A percentile compares a stretch with the other conserved stretches of the same genome.
These are phyloP conservation scores for Citrus sp. DNA, from an alignment of 345 rosid genomes.

Conservation along the genomic window DNA sequence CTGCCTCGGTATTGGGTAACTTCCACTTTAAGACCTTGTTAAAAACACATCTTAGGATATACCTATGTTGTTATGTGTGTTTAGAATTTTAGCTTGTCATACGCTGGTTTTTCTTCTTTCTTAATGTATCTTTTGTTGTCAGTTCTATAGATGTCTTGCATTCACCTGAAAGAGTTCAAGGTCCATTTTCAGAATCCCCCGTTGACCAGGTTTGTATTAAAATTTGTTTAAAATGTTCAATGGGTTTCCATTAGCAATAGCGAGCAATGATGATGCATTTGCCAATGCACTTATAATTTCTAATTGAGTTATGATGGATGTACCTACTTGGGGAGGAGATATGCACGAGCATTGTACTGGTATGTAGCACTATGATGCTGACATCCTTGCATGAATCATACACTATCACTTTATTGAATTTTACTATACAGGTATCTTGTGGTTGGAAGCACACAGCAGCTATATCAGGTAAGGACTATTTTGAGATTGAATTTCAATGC, in stretches of 20 bases:
- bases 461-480: constrained; percentile 60
- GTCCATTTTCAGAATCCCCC: constrained; percentile 58
- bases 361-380: not conserved
- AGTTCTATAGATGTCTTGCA: constrained; percentile 60
- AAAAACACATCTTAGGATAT: not conserved
- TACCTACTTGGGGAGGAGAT: not conserved
- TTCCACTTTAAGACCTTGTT: constrained; percentile 12
- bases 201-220: constrained; percentile 48
- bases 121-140: constrained; percentile 17
- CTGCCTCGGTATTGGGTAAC: constrained; percentile 88
- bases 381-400: not conserved
- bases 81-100: constrained; percentile 6
- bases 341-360: not conserved
- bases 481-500: not conserved
- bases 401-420: not conserved
- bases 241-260: not conserved
- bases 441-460: constrained; percentile 99
- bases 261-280: not conserved
- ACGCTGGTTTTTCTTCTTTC: not conserved
- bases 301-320: not conserved
- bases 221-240: not conserved
- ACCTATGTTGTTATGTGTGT: not conserved
- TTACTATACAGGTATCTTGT: constrained; percentile 67
- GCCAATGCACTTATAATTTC: not conserved
- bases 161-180: constrained; percentile 75